Evolutionary conservation across 345 rosid species (phyloP).

Genomic region (Gossypium mustelinum): DNA sequence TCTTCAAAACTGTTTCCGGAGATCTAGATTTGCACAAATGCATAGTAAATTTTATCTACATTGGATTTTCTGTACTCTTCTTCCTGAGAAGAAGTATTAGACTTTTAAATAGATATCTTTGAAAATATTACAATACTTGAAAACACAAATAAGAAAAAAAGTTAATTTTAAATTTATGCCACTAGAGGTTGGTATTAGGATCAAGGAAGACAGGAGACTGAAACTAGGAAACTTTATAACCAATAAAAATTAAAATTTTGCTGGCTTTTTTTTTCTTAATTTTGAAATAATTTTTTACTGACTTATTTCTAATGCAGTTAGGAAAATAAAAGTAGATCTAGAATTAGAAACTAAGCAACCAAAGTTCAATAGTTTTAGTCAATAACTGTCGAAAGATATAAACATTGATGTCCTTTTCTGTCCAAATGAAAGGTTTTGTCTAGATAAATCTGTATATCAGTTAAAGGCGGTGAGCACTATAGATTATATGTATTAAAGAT

Average conservation of each 20-base stretch:
- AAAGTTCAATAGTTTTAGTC: not conserved
- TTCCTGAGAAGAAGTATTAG: not conserved
- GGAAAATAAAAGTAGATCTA: not conserved
- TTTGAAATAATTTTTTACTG: not conserved
- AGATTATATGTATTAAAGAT: not conserved
- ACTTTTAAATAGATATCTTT: not conserved
- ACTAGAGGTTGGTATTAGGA: not conserved
- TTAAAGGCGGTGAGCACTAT: not conserved
- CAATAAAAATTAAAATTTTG: not conserved
- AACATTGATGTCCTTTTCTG: not conserved
- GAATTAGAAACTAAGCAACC: constrained; percentile 2
- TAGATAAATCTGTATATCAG: not conserved
- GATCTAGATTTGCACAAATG: not conserved
- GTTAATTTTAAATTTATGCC: not conserved
- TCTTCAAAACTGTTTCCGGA: not conserved
- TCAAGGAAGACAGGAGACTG: not conserved
- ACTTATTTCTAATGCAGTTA: not conserved
- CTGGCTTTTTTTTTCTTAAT: too few species aligned
- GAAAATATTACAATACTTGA: not conserved
- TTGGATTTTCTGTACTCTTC: not conserved
- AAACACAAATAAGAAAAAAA: not conserved
- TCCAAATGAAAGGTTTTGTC: not conserved
- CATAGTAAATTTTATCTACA: not conserved
- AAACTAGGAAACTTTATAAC: constrained; percentile 3
- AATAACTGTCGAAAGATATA: not conserved